These are phyloP conservation scores for Penicillium samsonianum DNA, from an alignment of 495 filamentous ascomycete species.

Conservation along the genomic window DNA sequence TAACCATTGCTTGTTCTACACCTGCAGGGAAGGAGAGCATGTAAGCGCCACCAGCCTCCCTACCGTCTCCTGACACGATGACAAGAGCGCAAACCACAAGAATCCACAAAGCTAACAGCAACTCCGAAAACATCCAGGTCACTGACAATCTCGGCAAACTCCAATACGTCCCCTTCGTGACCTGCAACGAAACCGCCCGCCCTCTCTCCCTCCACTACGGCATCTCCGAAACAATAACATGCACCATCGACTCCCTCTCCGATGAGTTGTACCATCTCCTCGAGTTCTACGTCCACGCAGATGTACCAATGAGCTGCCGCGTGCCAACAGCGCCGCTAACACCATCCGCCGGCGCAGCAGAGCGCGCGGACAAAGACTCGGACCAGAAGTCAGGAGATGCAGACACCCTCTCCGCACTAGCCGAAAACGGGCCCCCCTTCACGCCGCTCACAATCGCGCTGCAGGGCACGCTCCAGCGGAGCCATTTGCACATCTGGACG, in stretches of 20 bases:
- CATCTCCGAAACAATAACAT: conserved; percentile 75
- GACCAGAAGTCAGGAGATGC: conserved; percentile 19
- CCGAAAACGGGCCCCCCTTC: conserved; percentile 49
- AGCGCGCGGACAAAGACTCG: conserved; percentile 11
- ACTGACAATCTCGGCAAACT: conserved; percentile 76
- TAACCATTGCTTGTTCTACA: conserved; percentile 19
- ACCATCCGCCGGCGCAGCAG: conserved; percentile 19
- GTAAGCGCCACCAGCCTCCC: conserved; percentile 40
- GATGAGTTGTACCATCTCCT: conserved; percentile 95
- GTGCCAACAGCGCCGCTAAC: conserved; percentile 71
- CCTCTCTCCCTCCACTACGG: conserved; percentile 87
- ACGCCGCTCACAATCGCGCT: conserved; percentile 79
- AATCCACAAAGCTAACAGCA: conserved; percentile 19
- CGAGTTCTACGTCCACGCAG: conserved; percentile 98
- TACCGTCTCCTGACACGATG: background rate
- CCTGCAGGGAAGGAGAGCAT: conserved; percentile 56
- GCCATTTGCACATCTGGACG: conserved; percentile 88
- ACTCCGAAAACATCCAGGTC: conserved; percentile 55
- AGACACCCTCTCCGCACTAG: conserved; percentile 33
- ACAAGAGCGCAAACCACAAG: conserved; percentile 2
- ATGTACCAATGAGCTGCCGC: conserved; percentile 90
- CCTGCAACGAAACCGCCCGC: conserved; percentile 83
- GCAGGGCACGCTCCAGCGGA: conserved; percentile 82
- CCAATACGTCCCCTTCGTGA: conserved; percentile 89
- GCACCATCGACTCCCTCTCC: conserved; percentile 80